These are phyloP conservation scores for Puya raimondii DNA, from an alignment of 176 grass and related monocot genomes.

Conservation along the genomic window DNA sequence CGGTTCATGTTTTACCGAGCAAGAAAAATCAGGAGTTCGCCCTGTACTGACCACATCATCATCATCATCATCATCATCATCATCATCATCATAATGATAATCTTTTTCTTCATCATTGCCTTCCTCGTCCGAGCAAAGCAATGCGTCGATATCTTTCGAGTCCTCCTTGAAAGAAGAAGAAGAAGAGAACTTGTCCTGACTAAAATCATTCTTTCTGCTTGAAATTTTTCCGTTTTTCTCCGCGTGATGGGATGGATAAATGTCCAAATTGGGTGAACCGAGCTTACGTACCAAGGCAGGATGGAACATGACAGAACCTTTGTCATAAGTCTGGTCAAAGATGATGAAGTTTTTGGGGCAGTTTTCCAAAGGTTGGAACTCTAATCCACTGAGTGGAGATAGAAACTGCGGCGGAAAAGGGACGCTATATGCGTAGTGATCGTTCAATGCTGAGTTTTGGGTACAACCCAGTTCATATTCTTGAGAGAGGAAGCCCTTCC, in stretches of 20 bases:
- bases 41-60: slow-evolving; percentile 67
- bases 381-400: slow-evolving; percentile 20
- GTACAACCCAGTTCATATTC: slow-evolving; percentile 29
- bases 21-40: slow-evolving; percentile 46
- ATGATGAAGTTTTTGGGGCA: slow-evolving; percentile 72
- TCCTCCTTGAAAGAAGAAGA: slow-evolving; percentile 54
- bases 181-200: slow-evolving; percentile 23
- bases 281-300: slow-evolving; percentile 47
- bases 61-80: not conserved
- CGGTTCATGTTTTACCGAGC: slow-evolving; percentile 6
- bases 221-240: slow-evolving; percentile 22
- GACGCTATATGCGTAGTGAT: slow-evolving; percentile 20
- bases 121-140: slow-evolving; percentile 51
- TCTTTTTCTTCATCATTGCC: slow-evolving; percentile 31
- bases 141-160: slow-evolving; percentile 56
- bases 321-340: slow-evolving; percentile 44
- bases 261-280: slow-evolving; percentile 15
- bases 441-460: slow-evolving; percentile 16
- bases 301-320: slow-evolving; percentile 50
- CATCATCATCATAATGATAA: too few species aligned
- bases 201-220: not conserved
- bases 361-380: slow-evolving; percentile 49
- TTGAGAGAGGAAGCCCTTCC: slow-evolving; percentile 24
- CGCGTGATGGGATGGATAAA: slow-evolving; percentile 6
- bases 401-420: slow-evolving; percentile 27